Conservation (phyloP, 805 yeast species). For the Saccharomyces mikatae region DNA sequence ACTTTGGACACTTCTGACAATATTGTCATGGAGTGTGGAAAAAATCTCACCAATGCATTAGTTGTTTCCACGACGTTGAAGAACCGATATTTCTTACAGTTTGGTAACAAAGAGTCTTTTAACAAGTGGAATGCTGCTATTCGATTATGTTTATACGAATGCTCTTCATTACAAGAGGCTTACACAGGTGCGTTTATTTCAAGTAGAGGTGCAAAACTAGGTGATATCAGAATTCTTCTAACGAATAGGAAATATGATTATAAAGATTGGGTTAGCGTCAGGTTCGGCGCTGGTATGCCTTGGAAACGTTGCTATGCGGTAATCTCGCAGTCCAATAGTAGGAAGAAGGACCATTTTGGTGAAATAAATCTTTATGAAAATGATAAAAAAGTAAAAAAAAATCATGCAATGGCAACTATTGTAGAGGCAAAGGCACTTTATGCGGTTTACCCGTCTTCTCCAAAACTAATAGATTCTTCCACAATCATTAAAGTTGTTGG, state of each 20-base stretch:
- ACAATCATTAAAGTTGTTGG: constrained; percentile 90
- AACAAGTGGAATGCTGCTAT: constrained; percentile 78
- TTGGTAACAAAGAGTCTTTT: constrained; percentile 54
- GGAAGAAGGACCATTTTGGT: constrained; percentile 42
- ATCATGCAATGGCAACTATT: constrained; percentile 70
- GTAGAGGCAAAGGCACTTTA: constrained; percentile 61
- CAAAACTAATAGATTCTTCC: constrained; percentile 70
- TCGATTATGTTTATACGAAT: constrained; percentile 72
- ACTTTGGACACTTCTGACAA: constrained; percentile 60
- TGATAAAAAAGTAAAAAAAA: constrained; percentile 64
- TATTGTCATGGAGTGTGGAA: constrained; percentile 41
- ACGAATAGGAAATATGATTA: constrained; percentile 80
- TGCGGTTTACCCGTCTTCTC: constrained; percentile 89
- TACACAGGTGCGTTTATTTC: constrained; percentile 91
- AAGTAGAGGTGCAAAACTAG: constrained; percentile 80
- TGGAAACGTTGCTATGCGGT: constrained; percentile 94
- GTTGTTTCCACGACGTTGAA: constrained; percentile 89
- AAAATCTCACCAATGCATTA: constrained; percentile 62
- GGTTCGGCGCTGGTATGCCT: constrained; percentile 96
- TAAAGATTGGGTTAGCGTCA: constrained; percentile 90
- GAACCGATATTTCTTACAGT: constrained; percentile 78
- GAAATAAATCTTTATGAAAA: constrained; percentile 72
- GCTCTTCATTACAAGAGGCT: constrained; percentile 81
- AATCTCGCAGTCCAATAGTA: constrained; percentile 58
- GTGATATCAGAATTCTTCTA: constrained; percentile 78